These are phyloP conservation scores for Phytophthora boehmeriae DNA, from an alignment of 352 stramenopile genomes.

Conservation along the genomic window DNA sequence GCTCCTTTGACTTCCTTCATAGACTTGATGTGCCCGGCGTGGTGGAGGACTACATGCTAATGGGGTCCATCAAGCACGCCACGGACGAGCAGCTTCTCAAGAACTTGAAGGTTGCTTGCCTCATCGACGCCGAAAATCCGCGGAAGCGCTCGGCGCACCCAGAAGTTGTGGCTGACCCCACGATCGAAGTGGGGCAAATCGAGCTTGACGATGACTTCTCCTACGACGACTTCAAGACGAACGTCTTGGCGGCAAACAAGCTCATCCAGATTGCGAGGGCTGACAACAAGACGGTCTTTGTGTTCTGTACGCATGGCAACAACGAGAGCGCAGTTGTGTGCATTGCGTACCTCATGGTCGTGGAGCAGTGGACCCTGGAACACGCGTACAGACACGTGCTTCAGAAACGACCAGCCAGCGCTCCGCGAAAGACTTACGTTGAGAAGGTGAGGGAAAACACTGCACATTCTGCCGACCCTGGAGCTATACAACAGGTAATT, in stretches of 20 bases:
- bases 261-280: slow-evolving; percentile 46
- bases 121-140: slow-evolving; percentile 71
- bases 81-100: slow-evolving; percentile 61
- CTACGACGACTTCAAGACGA: slow-evolving; percentile 61
- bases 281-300: slow-evolving; percentile 58
- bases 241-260: slow-evolving; percentile 46
- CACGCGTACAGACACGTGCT: slow-evolving; percentile 65
- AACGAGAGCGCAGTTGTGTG: slow-evolving; percentile 76
- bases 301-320: slow-evolving; percentile 77
- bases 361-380: slow-evolving; percentile 64
- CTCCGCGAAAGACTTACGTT: slow-evolving; percentile 67
- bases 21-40: slow-evolving; percentile 72
- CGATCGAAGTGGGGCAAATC: slow-evolving; percentile 44
- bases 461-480: neutral
- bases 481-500: neutral
- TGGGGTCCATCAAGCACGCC: slow-evolving; percentile 66
- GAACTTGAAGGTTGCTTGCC: slow-evolving; percentile 52
- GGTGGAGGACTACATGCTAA: slow-evolving; percentile 54
- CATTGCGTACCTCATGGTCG: slow-evolving; percentile 68
- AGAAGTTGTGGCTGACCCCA: slow-evolving; percentile 23
- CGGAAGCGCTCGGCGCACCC: slow-evolving; percentile 45
- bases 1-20: slow-evolving; percentile 2
- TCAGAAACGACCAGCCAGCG: slow-evolving; percentile 61
- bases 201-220: slow-evolving; percentile 71
- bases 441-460: slow-evolving; percentile 47